Percentiles rank a stretch among this genome's conserved stretches.
Conservation (phyloP, 352 stramenopile genomes). For the Phytophthora tentaculata region DNA sequence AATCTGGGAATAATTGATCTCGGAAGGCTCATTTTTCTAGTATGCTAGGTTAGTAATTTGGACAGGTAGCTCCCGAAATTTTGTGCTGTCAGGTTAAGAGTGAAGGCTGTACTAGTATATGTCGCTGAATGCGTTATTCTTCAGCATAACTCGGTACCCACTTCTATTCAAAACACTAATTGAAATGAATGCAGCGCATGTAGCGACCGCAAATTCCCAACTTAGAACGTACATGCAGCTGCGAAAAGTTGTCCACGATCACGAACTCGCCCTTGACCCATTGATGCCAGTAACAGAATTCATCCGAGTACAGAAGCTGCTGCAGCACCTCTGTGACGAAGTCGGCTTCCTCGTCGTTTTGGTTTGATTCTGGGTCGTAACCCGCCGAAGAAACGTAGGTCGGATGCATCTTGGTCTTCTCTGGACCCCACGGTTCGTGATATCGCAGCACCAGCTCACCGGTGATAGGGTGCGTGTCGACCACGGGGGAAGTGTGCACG, state of each 20-base stretch:
- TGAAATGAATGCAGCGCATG: constrained; percentile 34
- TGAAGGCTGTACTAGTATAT: too few species aligned
- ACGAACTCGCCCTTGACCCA: constrained; percentile 35
- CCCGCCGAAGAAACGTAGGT: constrained; percentile 32
- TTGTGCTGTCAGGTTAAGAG: too few species aligned
- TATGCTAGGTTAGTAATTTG: too few species aligned
- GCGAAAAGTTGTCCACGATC: constrained; percentile 28
- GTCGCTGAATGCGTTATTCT: too few species aligned
- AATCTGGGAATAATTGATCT: too few species aligned
- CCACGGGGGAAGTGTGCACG: constrained; percentile 25
- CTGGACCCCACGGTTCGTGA: constrained; percentile 25
- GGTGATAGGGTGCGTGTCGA: constrained; percentile 23
- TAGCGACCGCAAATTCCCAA: constrained; percentile 23
- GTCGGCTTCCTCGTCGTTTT: constrained; percentile 23
- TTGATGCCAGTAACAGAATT: constrained; percentile 21
- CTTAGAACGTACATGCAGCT: constrained; percentile 25
- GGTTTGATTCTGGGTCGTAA: constrained; percentile 20
- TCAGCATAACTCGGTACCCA: too few species aligned
- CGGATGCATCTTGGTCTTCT: constrained; percentile 35
- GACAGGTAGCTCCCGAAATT: too few species aligned
- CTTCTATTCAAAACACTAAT: constrained; percentile 8
- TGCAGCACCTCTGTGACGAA: constrained; percentile 25
- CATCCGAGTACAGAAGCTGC: constrained; percentile 23
- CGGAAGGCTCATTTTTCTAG: too few species aligned
- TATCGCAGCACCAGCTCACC: constrained; percentile 22